Evolutionary conservation across 768 basidiomycete species (phyloP).

Genomic region (Calocera viscosa): DNA sequence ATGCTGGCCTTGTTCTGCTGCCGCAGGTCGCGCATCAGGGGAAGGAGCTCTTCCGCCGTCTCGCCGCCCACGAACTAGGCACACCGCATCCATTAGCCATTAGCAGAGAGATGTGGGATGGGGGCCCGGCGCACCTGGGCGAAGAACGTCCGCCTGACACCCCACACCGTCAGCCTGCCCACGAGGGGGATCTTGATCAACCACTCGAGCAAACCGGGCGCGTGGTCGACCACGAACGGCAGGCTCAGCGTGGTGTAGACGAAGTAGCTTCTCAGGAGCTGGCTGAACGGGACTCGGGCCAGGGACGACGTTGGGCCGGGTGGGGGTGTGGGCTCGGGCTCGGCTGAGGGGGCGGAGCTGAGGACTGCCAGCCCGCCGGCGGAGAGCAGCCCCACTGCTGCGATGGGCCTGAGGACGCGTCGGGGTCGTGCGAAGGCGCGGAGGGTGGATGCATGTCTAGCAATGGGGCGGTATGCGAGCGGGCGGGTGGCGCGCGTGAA

Average conservation of each 20-base stretch:
- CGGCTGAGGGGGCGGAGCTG: not conserved
- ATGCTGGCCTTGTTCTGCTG: constrained; percentile 58
- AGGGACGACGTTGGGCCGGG: not conserved
- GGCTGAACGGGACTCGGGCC: constrained; percentile 22
- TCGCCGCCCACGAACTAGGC: constrained; percentile 80
- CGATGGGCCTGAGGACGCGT: not conserved
- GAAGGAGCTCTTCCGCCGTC: constrained; percentile 53
- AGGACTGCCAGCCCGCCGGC: not conserved
- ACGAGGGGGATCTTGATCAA: constrained; percentile 49
- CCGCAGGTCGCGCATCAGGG: constrained; percentile 51
- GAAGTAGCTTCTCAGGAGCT: constrained; percentile 57
- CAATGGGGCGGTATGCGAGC: not conserved
- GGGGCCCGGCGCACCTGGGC: constrained; percentile 44
- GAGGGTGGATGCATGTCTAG: not conserved
- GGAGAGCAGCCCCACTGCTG: not conserved
- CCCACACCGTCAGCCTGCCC: constrained; percentile 47
- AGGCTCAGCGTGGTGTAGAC: constrained; percentile 75
- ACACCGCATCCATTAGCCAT: not conserved
- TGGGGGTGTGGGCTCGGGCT: not conserved
- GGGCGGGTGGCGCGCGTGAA: not conserved
- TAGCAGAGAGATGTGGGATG: not conserved
- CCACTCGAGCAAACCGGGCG: constrained; percentile 50
- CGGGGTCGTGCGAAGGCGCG: not conserved
- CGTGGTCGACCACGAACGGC: constrained; percentile 60
- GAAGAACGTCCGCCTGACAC: constrained; percentile 76